Percentiles rank a stretch among this genome's conserved stretches.
These are phyloP conservation scores for Kwoniella europaea DNA, from an alignment of 768 basidiomycete genomes.

Conservation along the genomic window DNA sequence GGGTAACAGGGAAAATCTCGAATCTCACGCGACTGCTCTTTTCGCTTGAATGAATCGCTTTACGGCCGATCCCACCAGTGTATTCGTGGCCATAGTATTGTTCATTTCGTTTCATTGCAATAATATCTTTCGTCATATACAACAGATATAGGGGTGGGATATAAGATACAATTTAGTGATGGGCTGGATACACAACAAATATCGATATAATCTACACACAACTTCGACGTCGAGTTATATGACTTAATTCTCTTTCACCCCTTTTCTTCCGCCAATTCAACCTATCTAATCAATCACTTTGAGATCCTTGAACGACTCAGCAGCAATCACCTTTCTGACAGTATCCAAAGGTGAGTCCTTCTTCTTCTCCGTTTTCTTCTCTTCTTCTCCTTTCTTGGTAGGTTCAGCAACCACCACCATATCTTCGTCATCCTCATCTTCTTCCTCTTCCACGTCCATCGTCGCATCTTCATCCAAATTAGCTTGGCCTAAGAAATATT, in stretches of 20 bases:
- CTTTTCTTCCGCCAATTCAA: not conserved
- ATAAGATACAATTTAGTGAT: not conserved
- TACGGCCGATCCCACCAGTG: slow-evolving; percentile 1
- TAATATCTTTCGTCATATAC: slow-evolving; percentile 3
- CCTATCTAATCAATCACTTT: slow-evolving; percentile 31
- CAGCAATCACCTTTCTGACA: slow-evolving; percentile 28
- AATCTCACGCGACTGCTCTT: slow-evolving; percentile 15
- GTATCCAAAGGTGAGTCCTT: slow-evolving; percentile 32
- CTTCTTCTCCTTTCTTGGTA: not conserved
- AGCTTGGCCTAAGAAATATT: slow-evolving; percentile 67
- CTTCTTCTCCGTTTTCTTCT: slow-evolving; percentile 23
- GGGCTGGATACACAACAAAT: not conserved
- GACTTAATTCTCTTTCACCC: not conserved
- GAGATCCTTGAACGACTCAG: slow-evolving; percentile 31
- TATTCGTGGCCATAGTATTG: not conserved
- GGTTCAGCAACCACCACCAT: not conserved
- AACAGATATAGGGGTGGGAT: not conserved
- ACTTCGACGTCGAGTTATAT: too few species aligned
- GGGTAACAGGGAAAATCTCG: not conserved
- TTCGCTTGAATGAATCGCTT: not conserved
- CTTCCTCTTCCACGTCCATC: slow-evolving; percentile 17
- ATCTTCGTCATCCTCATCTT: slow-evolving; percentile 22
- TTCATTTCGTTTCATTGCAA: not conserved
- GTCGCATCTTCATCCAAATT: slow-evolving; percentile 27
- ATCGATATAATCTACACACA: not conserved